phyloP scores from a whole-genome alignment of 1,284 basidiomycete genomes.

The Taiwanofungus camphoratus region DNA sequence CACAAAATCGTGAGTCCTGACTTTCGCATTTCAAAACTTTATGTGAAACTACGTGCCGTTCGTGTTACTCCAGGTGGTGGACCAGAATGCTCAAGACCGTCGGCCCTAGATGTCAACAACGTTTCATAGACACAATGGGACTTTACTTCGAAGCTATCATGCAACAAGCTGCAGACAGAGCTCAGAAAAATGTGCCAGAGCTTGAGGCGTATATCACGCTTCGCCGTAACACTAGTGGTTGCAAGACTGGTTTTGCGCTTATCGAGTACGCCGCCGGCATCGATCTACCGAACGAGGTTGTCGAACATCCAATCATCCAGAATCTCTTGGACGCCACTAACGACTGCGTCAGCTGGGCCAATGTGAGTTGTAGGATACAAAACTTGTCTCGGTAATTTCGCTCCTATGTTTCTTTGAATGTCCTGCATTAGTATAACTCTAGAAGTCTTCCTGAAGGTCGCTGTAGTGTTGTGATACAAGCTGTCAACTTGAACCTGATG shows the following conservation, averaged over 20 bases:
- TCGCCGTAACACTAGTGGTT: conserved; percentile 27
- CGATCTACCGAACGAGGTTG: conserved; percentile 27
- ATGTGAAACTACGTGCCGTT: conserved; percentile 3
- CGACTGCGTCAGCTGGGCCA: conserved; percentile 28
- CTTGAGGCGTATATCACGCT: conserved; percentile 27
- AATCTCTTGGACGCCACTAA: conserved; percentile 25
- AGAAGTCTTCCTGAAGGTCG: not conserved
- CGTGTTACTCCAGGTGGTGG: conserved; percentile 32
- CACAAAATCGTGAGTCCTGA: conserved; percentile 18
- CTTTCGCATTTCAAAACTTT: not conserved
- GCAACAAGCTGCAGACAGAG: conserved; percentile 21
- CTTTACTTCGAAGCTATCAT: conserved; percentile 25
- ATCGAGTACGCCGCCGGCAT: conserved; percentile 28
- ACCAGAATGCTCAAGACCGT: conserved; percentile 8
- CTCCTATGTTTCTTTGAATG: not conserved
- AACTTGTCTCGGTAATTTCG: not conserved
- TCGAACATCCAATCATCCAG: conserved; percentile 24
- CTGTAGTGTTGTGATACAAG: not conserved
- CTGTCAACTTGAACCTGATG: not conserved
- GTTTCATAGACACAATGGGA: conserved; percentile 26
- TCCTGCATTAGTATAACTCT: not conserved
- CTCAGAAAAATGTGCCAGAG: conserved; percentile 19
- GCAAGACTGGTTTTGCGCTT: conserved; percentile 28
- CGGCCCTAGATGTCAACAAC: conserved; percentile 13
- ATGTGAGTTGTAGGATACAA: conserved; percentile 23